phyloP scores from a whole-genome alignment of 306 rosid species.

The Mimosa pudica region DNA sequence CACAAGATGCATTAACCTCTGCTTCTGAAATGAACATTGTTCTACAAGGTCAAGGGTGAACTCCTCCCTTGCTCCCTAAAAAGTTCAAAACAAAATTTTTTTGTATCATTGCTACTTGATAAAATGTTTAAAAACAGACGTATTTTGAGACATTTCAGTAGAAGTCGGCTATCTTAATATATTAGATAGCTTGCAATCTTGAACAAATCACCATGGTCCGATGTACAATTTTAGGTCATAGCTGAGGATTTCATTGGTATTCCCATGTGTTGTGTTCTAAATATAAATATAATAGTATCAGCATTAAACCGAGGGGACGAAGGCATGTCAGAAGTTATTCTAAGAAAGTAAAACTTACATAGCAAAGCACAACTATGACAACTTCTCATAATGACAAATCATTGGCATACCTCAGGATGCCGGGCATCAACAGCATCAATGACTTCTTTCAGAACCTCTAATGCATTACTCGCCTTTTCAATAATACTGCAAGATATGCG shows the following conservation, averaged over 20 bases:
- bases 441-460: slow-evolving; percentile 83
- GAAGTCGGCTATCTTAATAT: neutral
- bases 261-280: neutral
- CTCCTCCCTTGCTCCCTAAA: slow-evolving; percentile 84
- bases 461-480: slow-evolving; percentile 82
- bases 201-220: neutral
- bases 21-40: slow-evolving; percentile 96
- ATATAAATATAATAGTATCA: neutral
- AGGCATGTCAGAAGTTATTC: neutral
- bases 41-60: slow-evolving; percentile 98
- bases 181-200: neutral
- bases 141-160: neutral
- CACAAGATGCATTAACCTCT: slow-evolving; percentile 90
- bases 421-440: slow-evolving; percentile 82
- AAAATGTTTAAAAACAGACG: neutral
- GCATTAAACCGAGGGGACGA: neutral
- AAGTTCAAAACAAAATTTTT: neutral
- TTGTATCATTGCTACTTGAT: neutral
- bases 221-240: neutral
- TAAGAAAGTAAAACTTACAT: neutral
- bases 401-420: slow-evolving; percentile 69
- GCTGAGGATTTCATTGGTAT: neutral
- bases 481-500: slow-evolving; percentile 63
- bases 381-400: slow-evolving; percentile 16
- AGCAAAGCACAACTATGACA: neutral